Base-by-base conservation (phyloP, 2,329 filamentous ascomycete species). In the Aspergillus sp. region DNA sequence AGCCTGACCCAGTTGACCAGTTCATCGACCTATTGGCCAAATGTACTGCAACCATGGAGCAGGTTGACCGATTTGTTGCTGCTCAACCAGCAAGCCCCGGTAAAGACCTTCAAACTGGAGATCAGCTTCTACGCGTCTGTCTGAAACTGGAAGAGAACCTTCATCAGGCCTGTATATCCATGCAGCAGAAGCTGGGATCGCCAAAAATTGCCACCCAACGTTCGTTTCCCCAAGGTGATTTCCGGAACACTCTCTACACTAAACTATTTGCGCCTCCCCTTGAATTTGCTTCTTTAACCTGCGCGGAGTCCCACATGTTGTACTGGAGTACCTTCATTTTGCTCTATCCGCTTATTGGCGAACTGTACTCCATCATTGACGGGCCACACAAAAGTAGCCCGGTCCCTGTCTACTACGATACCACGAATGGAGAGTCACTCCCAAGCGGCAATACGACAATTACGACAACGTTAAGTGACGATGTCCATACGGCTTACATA, bases 331-430 rank as follows among this genome's bases (percentile, higher is more conserved):
- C 56, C 1, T 56, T 60, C 25, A 54, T 64, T 6, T 31, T 67
- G 4, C 57, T 66, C 19, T 65, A 65, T 25, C 65, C 62, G 11
- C 53, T 66, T 9, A 64, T 67, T 44, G 56, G 62, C 19, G 55
- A 67, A 39, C 48, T 67, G 6, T 41, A 61, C 41, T 41, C 40
- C 4, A 48, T 59, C 12, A 56, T 65, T 44, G 49, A 50, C 15
- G 23, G 25, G 17, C 46, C 46, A 33, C 21, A 27, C 43, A 40
- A 31, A 19, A 25, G 47, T 54, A 33, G 56, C 47, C 33, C 52
- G 37, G 25, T 53, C 19, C 15, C 55, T 35, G 39, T 35, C 39
- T 39, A 40, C 19, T 49, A 47, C 21, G 48, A 46, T 58, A 14
- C 44, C 15, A 19, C 45, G 3, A 39, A 48, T 51, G 47, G 33